A percentile compares a stretch with the other conserved stretches of the same genome.
phyloP scores from a whole-genome alignment of 179 eudicot species.

The Vitellaria paradoxa region DNA sequence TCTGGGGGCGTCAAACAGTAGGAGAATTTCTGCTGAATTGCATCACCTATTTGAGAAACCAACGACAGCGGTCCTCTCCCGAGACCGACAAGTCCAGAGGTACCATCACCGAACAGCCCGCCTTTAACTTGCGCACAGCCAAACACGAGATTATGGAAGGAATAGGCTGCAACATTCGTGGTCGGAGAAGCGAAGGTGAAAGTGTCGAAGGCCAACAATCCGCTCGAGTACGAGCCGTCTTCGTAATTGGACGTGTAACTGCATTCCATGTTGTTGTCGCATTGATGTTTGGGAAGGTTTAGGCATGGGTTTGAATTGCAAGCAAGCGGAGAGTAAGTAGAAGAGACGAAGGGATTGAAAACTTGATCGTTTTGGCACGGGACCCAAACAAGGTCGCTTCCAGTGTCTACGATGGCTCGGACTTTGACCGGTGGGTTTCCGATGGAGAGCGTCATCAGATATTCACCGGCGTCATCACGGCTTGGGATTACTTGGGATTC shows the following conservation, averaged over 20 bases:
- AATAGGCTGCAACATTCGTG: background rate
- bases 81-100: slow-evolving; percentile 45
- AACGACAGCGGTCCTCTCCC: slow-evolving; percentile 46
- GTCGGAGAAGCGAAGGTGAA: slow-evolving; percentile 33
- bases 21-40: slow-evolving; percentile 38
- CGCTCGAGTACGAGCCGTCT: slow-evolving; percentile 37
- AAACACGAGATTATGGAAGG: slow-evolving; percentile 42
- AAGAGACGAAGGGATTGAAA: slow-evolving; percentile 39
- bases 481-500: background rate
- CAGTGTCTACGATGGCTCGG: slow-evolving; percentile 46
- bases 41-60: slow-evolving; percentile 34
- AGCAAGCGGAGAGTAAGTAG: slow-evolving; percentile 34
- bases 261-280: slow-evolving; percentile 31
- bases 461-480: slow-evolving; percentile 31
- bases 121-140: slow-evolving; percentile 55
- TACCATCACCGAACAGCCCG: slow-evolving; percentile 37
- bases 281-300: slow-evolving; percentile 26
- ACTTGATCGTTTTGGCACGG: slow-evolving; percentile 42
- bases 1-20: slow-evolving; percentile 46
- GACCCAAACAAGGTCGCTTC: slow-evolving; percentile 54
- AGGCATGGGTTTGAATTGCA: slow-evolving; percentile 35
- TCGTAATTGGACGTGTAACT: slow-evolving; percentile 44
- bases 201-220: slow-evolving; percentile 45
- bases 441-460: slow-evolving; percentile 45
- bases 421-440: slow-evolving; percentile 44